Evolutionary conservation across 2,329 filamentous ascomycete genomes (phyloP).

Genomic region (Beauveria australis): DNA sequence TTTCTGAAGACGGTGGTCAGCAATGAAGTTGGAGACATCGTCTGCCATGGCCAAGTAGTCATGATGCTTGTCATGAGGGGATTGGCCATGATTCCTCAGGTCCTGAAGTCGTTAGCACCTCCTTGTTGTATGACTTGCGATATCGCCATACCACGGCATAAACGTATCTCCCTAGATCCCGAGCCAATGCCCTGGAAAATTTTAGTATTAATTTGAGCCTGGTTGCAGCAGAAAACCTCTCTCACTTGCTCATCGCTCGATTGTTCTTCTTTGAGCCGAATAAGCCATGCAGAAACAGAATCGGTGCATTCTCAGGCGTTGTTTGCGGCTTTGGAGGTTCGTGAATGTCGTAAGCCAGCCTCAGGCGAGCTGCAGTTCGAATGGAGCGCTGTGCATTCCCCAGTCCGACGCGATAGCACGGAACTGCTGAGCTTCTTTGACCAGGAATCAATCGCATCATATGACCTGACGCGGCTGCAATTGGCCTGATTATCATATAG

Average conservation of each 20-base stretch:
- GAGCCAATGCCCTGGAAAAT: slow-evolving; percentile 59
- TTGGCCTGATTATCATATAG: neutral
- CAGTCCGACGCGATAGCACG: neutral
- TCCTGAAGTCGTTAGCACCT: slow-evolving; percentile 45
- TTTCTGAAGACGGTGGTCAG: slow-evolving; percentile 58
- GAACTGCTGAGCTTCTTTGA: neutral
- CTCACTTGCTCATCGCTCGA: slow-evolving; percentile 86
- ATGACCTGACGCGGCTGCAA: neutral
- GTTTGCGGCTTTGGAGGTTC: slow-evolving; percentile 38
- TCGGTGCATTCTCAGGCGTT: slow-evolving; percentile 45
- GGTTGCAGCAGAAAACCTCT: slow-evolving; percentile 13
- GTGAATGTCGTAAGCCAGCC: slow-evolving; percentile 59
- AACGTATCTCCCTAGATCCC: slow-evolving; percentile 70
- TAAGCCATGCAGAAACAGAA: slow-evolving; percentile 84
- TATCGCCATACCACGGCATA: slow-evolving; percentile 62
- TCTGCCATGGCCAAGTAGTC: slow-evolving; percentile 76
- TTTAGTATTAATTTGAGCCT: slow-evolving; percentile 11
- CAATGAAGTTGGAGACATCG: slow-evolving; percentile 74
- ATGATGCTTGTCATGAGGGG: slow-evolving; percentile 66
- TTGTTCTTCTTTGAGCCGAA: slow-evolving; percentile 97
- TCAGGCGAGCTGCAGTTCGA: neutral
- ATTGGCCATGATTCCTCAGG: slow-evolving; percentile 87
- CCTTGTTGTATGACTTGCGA: neutral
- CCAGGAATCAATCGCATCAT: neutral
- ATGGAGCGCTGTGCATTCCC: neutral